A percentile compares a stretch with the other conserved stretches of the same genome.
These are phyloP conservation scores for Colletotrichum viniferum DNA, from an alignment of 2,329 filamentous ascomycete species.

Conservation along the genomic window DNA sequence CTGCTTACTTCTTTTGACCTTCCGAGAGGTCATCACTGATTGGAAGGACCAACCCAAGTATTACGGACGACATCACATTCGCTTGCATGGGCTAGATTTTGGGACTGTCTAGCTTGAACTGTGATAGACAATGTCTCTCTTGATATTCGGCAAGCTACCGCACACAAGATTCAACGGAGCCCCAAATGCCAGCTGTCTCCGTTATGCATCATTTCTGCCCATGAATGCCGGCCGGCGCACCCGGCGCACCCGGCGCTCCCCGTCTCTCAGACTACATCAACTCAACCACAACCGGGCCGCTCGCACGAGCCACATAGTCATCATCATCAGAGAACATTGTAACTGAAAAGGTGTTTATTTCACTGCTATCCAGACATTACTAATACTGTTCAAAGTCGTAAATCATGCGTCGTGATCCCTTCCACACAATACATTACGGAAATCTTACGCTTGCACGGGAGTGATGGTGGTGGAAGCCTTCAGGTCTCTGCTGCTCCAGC, in stretches of 20 bases:
- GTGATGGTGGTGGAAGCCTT: slow-evolving; percentile 13
- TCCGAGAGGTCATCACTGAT: neutral
- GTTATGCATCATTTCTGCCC: neutral
- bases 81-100: neutral
- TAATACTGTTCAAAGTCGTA: slow-evolving; percentile 12
- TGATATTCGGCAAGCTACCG: neutral
- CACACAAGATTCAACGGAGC: neutral
- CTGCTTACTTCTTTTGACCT: neutral
- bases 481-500: slow-evolving; percentile 32
- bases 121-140: neutral
- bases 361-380: slow-evolving; percentile 9
- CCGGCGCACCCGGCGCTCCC: neutral
- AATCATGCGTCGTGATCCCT: neutral
- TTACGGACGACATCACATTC: neutral
- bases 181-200: neutral
- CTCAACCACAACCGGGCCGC: neutral
- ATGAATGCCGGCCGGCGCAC: neutral
- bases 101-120: neutral
- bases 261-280: neutral
- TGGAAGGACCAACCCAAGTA: neutral
- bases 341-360: neutral
- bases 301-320: neutral
- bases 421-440: neutral
- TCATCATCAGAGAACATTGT: neutral
- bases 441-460: slow-evolving; percentile 6